Evolutionary conservation across 257 asterid species (phyloP).

Genomic region (Solanum pennellii): DNA sequence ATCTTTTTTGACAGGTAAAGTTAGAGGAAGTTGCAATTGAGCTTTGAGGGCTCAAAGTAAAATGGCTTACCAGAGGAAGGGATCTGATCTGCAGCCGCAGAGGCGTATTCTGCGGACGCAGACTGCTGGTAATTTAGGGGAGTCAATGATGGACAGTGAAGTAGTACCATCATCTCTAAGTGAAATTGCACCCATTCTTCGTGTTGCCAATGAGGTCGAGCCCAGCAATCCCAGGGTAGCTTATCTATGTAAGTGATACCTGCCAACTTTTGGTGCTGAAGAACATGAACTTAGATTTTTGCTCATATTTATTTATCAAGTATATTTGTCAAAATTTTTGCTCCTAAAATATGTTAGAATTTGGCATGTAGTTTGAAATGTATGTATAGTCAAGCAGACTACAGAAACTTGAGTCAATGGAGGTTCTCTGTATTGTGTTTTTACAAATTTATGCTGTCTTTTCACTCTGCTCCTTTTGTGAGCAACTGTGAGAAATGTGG

Average conservation of each 20-base stretch:
- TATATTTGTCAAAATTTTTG: neutral
- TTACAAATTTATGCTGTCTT: neutral
- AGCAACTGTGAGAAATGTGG: neutral
- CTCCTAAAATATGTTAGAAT: neutral
- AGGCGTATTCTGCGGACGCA: conserved; percentile 88
- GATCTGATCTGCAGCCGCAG: conserved; percentile 61
- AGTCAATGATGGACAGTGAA: conserved; percentile 97
- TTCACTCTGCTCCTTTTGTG: neutral
- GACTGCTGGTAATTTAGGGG: conserved; percentile 88
- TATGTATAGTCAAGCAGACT: neutral
- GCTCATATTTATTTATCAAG: neutral
- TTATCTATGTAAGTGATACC: conserved; percentile 68
- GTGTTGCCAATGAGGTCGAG: conserved; percentile 98
- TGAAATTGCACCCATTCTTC: conserved; percentile 95
- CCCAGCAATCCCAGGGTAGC: conserved; percentile 85
- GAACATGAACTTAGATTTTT: neutral
- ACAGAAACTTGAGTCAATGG: neutral
- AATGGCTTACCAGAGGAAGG: conserved; percentile 95
- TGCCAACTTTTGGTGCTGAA: neutral
- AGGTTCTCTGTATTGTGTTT: neutral
- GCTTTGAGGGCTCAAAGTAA: conserved; percentile 18
- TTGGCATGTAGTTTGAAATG: neutral
- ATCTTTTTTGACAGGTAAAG: conserved; percentile 13
- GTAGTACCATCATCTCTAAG: conserved; percentile 93
- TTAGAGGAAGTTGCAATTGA: conserved; percentile 5